Conservation (phyloP, 805 yeast species). For the Metschnikowia continentalis region DNA sequence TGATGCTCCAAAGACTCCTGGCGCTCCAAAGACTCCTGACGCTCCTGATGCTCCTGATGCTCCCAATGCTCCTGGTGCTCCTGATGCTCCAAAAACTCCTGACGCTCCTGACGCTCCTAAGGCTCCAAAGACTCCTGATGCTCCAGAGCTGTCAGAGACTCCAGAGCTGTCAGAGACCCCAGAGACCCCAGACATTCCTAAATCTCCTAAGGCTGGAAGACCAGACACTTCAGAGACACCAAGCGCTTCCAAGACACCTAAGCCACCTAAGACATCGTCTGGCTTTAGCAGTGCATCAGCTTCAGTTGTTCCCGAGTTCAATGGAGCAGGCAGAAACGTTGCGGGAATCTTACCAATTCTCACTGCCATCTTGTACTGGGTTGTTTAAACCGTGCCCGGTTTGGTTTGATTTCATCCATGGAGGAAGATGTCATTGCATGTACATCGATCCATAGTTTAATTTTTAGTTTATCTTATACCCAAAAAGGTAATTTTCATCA, state of each 20-base stretch:
- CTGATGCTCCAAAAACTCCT: neutral
- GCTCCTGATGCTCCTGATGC: too few relatives aligned
- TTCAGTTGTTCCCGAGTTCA: neutral
- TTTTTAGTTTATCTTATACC: too few relatives aligned
- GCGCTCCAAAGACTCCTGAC: neutral
- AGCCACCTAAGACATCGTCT: neutral
- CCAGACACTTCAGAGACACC: neutral
- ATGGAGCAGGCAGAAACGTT: neutral
- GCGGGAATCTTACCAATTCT: neutral
- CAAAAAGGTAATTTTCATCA: too few relatives aligned
- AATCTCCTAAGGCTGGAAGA: too few relatives aligned
- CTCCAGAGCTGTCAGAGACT: neutral
- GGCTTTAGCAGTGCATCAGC: neutral
- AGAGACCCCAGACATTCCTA: neutral
- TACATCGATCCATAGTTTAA: too few relatives aligned
- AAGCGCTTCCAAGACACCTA: neutral
- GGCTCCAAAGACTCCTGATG: neutral
- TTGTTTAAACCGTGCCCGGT: neutral
- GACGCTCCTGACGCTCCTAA: neutral
- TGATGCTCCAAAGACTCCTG: neutral
- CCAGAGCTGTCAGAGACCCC: neutral
- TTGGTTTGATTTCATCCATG: too few relatives aligned
- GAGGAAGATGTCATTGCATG: too few relatives aligned
- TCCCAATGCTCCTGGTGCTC: neutral
- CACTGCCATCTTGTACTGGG: neutral